Evolutionary conservation across 2,329 filamentous ascomycete species (phyloP), one percentile per base, ranked within the genome.

Genomic region (Penicillium hordei): DNA sequence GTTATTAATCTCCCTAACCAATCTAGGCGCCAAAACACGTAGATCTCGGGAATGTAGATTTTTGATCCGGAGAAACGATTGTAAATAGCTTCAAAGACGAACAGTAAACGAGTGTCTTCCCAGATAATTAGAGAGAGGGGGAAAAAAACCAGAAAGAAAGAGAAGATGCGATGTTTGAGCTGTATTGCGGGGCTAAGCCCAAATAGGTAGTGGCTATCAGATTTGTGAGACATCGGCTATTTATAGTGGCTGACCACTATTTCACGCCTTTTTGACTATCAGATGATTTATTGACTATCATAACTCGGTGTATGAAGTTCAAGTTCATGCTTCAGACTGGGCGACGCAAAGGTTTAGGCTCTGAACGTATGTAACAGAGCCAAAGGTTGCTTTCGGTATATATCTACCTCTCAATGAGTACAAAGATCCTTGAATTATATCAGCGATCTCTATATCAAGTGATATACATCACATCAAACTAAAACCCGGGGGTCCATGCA

Each of bases 161-260:
- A 50, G 51, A 49, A 55, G 48, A 50, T 43, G 44, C 8, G 49
- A 33, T 53, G 60, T 61, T 59, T 63, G 63, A 58, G 52, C 39
- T 65, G 62, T 58, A 57, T 60, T 61, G 57, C 49, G 52, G 55
- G 38, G 58, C 64, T 66, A 67, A 62, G 31, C 60, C 65, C 34
- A 61, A 66, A 57, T 8, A 29, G 62, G 63, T 36, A 27, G 8
- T 52, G 31, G 17, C 39, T 34, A 15, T 51, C 48, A 50, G 44
- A 19, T 33, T 55, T 53, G 59, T 65, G 64, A 67, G 62, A 67
- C 65, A 66, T 59, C 39, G 45, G 55, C 65, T 67, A 67, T 65
- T 65, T 58, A 60, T 67, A 67, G 63, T 31, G 42, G 36, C 34
- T 38, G 34, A 38, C n/a, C 15, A 31, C 38, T 29, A 49, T 48